Evolutionary conservation across 805 yeast species (phyloP).

Genomic region (Blastobotrys mokoenaii): DNA sequence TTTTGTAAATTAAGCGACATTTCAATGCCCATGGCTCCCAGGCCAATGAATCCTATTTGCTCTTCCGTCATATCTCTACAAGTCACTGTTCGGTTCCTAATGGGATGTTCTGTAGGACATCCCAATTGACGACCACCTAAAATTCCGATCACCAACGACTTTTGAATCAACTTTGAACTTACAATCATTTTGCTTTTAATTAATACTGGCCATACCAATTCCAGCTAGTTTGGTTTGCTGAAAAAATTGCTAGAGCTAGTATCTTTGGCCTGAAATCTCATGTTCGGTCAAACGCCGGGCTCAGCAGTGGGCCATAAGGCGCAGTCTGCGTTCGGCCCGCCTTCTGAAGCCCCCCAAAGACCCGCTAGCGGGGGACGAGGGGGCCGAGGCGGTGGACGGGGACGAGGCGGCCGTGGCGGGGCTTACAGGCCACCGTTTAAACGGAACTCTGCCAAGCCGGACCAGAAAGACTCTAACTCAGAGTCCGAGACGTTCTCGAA

Average conservation of each 20-base stretch:
- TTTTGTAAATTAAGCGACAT: slow-evolving; percentile 12
- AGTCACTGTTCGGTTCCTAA: too few relatives aligned
- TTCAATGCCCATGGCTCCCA: slow-evolving; percentile 14
- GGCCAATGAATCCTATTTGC: slow-evolving; percentile 7
- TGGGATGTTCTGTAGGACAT: too few relatives aligned
- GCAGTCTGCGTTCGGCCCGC: neutral
- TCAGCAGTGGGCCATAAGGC: neutral
- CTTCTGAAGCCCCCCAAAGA: neutral
- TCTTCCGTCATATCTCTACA: too few relatives aligned
- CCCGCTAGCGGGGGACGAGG: neutral
- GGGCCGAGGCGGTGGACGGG: neutral
- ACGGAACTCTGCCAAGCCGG: neutral
- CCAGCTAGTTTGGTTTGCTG: too few relatives aligned
- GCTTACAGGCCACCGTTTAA: too few relatives aligned
- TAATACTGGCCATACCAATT: too few relatives aligned
- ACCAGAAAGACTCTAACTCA: neutral
- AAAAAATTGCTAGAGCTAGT: too few relatives aligned
- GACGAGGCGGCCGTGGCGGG: neutral
- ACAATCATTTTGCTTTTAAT: neutral
- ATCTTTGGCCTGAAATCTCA: too few relatives aligned
- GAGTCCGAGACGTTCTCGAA: neutral
- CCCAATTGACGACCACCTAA: too few relatives aligned
- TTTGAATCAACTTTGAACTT: too few relatives aligned
- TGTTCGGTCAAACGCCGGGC: neutral
- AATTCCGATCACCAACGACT: too few relatives aligned